These are phyloP conservation scores for Verticillium albo-atrum DNA, from an alignment of 2,329 filamentous ascomycete genomes.

Conservation along the genomic window DNA sequence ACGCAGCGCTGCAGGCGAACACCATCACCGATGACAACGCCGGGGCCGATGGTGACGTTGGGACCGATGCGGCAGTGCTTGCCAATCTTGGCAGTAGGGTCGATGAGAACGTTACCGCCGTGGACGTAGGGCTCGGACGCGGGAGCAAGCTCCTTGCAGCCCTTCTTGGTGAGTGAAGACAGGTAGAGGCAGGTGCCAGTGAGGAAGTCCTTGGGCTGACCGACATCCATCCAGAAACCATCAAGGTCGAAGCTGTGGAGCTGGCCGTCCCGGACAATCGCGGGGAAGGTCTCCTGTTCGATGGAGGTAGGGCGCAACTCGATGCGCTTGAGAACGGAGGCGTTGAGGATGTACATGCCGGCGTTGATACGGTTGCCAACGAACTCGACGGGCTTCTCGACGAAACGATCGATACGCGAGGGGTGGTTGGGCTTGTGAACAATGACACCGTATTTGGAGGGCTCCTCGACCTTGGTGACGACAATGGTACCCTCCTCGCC, in stretches of 20 bases:
- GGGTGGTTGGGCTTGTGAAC: conserved; percentile 93
- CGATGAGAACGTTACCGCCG: conserved; percentile 92
- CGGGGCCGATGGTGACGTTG: conserved; percentile 92
- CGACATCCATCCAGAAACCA: conserved; percentile 99
- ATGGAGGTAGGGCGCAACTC: conserved; percentile 96
- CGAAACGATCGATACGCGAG: conserved; percentile 94
- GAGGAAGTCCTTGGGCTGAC: conserved; percentile 97
- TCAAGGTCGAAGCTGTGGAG: conserved; percentile 95
- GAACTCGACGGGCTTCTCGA: conserved; percentile 98
- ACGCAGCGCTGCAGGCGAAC: conserved; percentile 93
- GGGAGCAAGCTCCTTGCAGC: conserved; percentile 76
- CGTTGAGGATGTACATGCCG: conserved; percentile 97
- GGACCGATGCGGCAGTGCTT: conserved; percentile 98
- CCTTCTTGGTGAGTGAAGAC: conserved; percentile 84
- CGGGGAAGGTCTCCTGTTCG: conserved; percentile 97
- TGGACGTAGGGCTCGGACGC: conserved; percentile 75
- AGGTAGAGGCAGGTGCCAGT: conserved; percentile 95
- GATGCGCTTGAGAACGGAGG: conserved; percentile 83
- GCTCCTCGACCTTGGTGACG: conserved; percentile 98
- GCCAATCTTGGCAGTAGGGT: conserved; percentile 91
- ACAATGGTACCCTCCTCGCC: conserved; percentile 96
- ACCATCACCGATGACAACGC: conserved; percentile 88
- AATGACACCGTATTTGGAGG: conserved; percentile 97
- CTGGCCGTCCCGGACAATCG: conserved; percentile 83
- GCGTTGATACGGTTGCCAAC: conserved; percentile 99